Base-by-base conservation (phyloP, 2,329 filamentous ascomycete species). In the Paramyrothecium sp. region DNA sequence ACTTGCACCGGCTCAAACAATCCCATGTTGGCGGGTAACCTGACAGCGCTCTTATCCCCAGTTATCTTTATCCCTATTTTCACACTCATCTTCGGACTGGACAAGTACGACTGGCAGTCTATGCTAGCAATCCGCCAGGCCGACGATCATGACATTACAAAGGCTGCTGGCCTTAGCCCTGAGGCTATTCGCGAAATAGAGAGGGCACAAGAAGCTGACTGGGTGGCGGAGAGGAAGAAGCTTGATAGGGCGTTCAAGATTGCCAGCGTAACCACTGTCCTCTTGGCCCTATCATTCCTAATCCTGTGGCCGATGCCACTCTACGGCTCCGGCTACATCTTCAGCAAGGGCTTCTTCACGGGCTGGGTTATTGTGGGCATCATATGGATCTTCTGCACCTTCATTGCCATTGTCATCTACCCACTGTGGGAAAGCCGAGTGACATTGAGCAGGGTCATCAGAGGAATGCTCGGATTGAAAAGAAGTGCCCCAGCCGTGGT, bases 231-330 rank as follows among this genome's bases (percentile, higher is more conserved):
- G 61, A 76, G 80, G 56, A 70, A 67, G 30, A 80, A 82, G 62
- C 75, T 87, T 23, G 75, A 79, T 55, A 78, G 77, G 20, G 80
- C 83, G 0, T 81, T 81, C 16, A 78, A 75, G 58, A 76, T 81
- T 57, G 77, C 79, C 13, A 61, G 61, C 33, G 62, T 65, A 21
- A 62, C 65, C n/a, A 72, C 71, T 2, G 47, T 67, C 13, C 60
- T 66, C 21, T 60, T 73, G 74, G 89, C 90, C 0, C 59, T 96
- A 0, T 81, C 85, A 0, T 77, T 96, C 56, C 76, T 96, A 0
- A 80, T 96, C 7, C 81, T 96, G n/a, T 96, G 92, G 91, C 92
- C 92, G 0, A 94, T 96, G 83, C 92, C 92, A 1, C 87, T 97
- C 85, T 97, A 94, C 68, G 92, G 91, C 11, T 81, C 81, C 0